These are phyloP conservation scores for Phytophthora sp. DNA, from an alignment of 352 stramenopile species.

Conservation along the genomic window DNA sequence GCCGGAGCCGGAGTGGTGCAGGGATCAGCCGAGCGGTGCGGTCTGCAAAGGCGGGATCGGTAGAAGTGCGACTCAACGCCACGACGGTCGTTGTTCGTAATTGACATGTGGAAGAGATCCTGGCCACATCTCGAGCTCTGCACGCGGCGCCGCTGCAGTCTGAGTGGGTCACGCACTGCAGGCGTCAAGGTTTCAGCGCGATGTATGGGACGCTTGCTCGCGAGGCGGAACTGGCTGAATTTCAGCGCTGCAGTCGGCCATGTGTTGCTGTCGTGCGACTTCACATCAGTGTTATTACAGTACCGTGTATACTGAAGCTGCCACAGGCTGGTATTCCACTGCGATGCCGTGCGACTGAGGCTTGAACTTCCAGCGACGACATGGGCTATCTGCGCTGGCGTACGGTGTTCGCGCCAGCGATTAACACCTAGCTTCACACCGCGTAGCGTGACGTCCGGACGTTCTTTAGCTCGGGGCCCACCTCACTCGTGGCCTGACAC, in stretches of 20 bases:
- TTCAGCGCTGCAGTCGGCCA: not conserved
- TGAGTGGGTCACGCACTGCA: slow-evolving; percentile 2
- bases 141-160: slow-evolving; percentile 9
- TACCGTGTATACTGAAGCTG: not conserved
- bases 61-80: slow-evolving; percentile 35
- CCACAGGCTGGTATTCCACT: too few species aligned
- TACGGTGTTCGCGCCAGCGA: not conserved
- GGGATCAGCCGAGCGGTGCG: slow-evolving; percentile 17
- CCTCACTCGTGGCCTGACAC: too few species aligned
- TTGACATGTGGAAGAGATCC: slow-evolving; percentile 22
- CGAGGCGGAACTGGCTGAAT: slow-evolving; percentile 16
- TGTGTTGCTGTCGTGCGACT: slow-evolving; percentile 16
- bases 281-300: not conserved
- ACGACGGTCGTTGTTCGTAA: slow-evolving; percentile 37
- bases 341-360: too few species aligned
- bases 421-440: slow-evolving; percentile 24
- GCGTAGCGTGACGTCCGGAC: too few species aligned
- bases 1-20: not conserved
- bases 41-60: slow-evolving; percentile 27
- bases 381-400: slow-evolving; percentile 5
- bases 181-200: too few species aligned
- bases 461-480: too few species aligned
- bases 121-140: slow-evolving; percentile 26
- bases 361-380: slow-evolving; percentile 16
- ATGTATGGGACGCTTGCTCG: slow-evolving; percentile 17